Conservation (phyloP, 257 asterid species). For the Verbascum thapsus region DNA sequence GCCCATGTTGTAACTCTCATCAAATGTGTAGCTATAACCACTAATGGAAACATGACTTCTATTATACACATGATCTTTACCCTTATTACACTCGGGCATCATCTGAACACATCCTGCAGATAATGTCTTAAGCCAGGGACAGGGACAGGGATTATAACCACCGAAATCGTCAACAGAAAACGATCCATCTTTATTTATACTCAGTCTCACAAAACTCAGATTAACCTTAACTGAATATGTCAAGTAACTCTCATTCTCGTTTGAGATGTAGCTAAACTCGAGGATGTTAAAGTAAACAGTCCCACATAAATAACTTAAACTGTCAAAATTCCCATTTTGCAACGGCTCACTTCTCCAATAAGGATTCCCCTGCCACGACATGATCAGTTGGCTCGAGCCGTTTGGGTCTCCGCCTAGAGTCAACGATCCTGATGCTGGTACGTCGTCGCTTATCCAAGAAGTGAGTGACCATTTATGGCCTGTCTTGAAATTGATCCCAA, state of each 20-base stretch:
- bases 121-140: too few relatives aligned
- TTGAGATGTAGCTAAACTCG: conserved; percentile 4
- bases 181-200: too few relatives aligned
- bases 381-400: conserved; percentile 22
- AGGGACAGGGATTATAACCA: too few relatives aligned
- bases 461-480: conserved; percentile 30
- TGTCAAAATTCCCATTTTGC: not conserved
- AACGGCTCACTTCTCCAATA: not conserved
- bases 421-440: conserved; percentile 29
- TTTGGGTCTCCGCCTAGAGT: conserved; percentile 24
- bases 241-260: conserved; percentile 26
- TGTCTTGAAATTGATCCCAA: conserved; percentile 28
- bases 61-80: too few relatives aligned
- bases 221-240: not conserved
- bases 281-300: too few relatives aligned
- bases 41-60: too few relatives aligned
- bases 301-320: not conserved
- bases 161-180: too few relatives aligned
- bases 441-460: conserved; percentile 23
- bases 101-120: too few relatives aligned
- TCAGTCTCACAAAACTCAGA: too few relatives aligned
- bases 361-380: conserved; percentile 16
- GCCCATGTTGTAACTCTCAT: conserved; percentile 27
- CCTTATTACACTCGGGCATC: too few relatives aligned
- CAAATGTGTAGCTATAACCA: conserved; percentile 12